phyloP scores from a whole-genome alignment of 1,284 basidiomycete genomes.

The Marasmius oreades region DNA sequence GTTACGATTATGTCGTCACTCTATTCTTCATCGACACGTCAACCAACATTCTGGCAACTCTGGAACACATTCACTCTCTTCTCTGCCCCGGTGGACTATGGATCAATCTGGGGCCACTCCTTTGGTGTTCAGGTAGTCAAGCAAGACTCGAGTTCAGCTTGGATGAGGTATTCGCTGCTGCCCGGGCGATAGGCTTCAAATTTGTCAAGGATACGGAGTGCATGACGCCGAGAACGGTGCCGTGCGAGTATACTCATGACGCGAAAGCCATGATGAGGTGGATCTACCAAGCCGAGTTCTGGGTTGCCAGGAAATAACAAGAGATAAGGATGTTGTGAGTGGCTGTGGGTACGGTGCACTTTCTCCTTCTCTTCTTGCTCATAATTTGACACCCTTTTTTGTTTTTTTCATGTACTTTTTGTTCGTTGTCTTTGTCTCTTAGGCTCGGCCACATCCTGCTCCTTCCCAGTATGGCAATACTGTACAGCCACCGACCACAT shows the following conservation, averaged over 20 bases:
- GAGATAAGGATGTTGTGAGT: neutral
- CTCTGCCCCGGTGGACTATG: conserved; percentile 57
- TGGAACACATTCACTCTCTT: conserved; percentile 49
- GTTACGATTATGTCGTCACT: conserved; percentile 59
- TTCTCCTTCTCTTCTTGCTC: neutral
- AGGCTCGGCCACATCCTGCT: too few species aligned
- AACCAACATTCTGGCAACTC: conserved; percentile 50
- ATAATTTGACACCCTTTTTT: neutral
- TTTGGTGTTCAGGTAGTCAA: conserved; percentile 56
- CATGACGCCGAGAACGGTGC: conserved; percentile 33
- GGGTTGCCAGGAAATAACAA: conserved; percentile 47
- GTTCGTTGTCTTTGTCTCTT: too few species aligned
- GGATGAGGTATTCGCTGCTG: conserved; percentile 52
- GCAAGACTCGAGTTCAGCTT: conserved; percentile 58
- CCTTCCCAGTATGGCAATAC: too few species aligned
- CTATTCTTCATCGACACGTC: conserved; percentile 74
- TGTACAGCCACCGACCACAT: too few species aligned
- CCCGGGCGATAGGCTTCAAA: conserved; percentile 49
- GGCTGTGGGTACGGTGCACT: neutral
- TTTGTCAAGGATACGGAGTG: conserved; percentile 27
- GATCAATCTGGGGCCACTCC: conserved; percentile 66
- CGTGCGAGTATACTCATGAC: conserved; percentile 65
- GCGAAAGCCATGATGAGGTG: conserved; percentile 61
- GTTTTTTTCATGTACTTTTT: neutral
- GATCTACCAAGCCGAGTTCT: conserved; percentile 64